Evolutionary conservation across 2,329 filamentous ascomycete species (phyloP).

Genomic region (Ampelomyces quisqualis): DNA sequence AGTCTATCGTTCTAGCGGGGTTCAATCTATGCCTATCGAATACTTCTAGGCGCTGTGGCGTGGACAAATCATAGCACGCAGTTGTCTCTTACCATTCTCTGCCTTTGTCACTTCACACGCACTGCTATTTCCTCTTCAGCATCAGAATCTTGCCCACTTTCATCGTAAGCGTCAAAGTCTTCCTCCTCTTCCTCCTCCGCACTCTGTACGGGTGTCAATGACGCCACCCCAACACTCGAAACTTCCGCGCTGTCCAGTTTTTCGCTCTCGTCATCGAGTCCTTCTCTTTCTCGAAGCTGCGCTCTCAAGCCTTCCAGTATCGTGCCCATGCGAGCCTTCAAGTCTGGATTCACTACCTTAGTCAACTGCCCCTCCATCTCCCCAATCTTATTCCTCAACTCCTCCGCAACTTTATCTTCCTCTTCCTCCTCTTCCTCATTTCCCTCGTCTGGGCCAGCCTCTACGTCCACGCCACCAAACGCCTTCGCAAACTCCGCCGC

Average conservation of each 20-base stretch:
- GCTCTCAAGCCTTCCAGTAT: constrained; percentile 36
- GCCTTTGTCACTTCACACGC: no score
- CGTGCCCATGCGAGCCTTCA: constrained; percentile 33
- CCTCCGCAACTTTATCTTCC: constrained; percentile 26
- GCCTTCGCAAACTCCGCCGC: constrained; percentile 54
- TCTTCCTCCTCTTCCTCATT: constrained; percentile 25
- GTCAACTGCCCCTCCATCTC: constrained; percentile 40
- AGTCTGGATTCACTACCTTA: constrained; percentile 38
- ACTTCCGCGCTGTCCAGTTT: not conserved
- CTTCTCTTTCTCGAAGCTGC: constrained; percentile 29
- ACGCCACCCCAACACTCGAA: no score
- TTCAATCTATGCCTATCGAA: no score
- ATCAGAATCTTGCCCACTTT: no score
- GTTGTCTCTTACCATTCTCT: no score
- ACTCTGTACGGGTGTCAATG: no score
- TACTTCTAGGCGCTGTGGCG: not conserved
- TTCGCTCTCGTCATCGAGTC: not conserved
- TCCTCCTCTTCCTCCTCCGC: not conserved
- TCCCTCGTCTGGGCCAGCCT: constrained; percentile 44
- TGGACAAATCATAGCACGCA: no score
- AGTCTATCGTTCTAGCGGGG: no score
- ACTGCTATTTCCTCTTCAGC: no score
- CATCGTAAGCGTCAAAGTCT: not conserved
- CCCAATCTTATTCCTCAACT: constrained; percentile 37
- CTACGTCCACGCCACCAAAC: constrained; percentile 48